Percentiles rank a stretch among this genome's conserved stretches.
These are phyloP conservation scores for Euphorbia pulcherrima DNA, from an alignment of 345 rosid species.

Conservation along the genomic window DNA sequence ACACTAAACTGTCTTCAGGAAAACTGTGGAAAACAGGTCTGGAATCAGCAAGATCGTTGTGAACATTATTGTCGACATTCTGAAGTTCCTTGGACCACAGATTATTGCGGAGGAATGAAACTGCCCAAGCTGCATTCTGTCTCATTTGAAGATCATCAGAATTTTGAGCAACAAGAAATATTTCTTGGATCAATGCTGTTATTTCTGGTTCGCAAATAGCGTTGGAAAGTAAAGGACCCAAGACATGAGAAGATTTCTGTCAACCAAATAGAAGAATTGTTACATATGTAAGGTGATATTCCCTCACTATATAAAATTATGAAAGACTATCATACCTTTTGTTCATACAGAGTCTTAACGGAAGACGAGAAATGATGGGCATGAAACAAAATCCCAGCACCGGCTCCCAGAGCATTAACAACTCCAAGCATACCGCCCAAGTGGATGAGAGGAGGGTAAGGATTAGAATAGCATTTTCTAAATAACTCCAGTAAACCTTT, in stretches of 20 bases:
- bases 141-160: constrained; percentile 64
- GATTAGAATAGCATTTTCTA: constrained; percentile 63
- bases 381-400: constrained; percentile 63
- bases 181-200: constrained; percentile 68
- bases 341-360: constrained; percentile 31
- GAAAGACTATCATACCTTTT: constrained; percentile 38
- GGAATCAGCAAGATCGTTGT: constrained; percentile 34
- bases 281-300: constrained; percentile 9
- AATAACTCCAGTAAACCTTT: constrained; percentile 57
- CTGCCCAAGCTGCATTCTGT: constrained; percentile 82
- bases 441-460: constrained; percentile 54
- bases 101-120: constrained; percentile 62
- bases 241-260: constrained; percentile 58
- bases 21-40: constrained; percentile 47
- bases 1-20: constrained; percentile 57
- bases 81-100: constrained; percentile 52
- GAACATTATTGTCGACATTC: constrained; percentile 25
- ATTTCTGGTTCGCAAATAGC: constrained; percentile 46
- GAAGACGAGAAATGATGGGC: constrained; percentile 39
- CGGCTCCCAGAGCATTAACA: constrained; percentile 76
- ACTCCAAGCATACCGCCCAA: constrained; percentile 91
- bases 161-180: constrained; percentile 74
- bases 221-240: constrained; percentile 57
- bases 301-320: background rate
- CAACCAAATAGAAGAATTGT: constrained; percentile 25